Evolutionary conservation across 129 eudicot genomes (phyloP).

Genomic region (Daucus carota): DNA sequence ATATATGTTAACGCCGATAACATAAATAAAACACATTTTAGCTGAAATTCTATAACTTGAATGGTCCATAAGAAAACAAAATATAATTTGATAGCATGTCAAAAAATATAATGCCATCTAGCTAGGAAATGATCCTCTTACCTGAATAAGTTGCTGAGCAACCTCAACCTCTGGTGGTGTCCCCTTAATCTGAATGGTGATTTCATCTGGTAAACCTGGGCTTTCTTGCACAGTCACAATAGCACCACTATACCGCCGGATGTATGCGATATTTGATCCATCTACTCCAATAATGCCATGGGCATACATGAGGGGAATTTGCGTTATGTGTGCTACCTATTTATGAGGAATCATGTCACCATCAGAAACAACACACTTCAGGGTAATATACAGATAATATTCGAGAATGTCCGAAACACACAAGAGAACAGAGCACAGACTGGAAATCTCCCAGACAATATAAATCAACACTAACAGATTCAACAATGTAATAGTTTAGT

Average conservation of each 20-base stretch:
- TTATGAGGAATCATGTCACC: conserved; percentile 10
- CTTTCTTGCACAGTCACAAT: conserved; percentile 59
- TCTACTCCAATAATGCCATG: conserved; percentile 77
- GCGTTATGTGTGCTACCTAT: conserved; percentile 75
- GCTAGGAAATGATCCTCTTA: too few species aligned
- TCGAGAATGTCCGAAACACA: neutral
- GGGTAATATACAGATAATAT: neutral
- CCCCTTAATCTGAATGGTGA: conserved; percentile 76
- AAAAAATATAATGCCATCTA: too few species aligned
- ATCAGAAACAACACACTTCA: neutral
- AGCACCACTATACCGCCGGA: conserved; percentile 66
- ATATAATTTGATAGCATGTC: too few species aligned
- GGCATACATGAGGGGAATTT: conserved; percentile 72
- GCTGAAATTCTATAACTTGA: too few species aligned
- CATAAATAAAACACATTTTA: too few species aligned
- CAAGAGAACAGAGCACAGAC: neutral
- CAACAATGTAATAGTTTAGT: neutral
- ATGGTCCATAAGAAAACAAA: too few species aligned
- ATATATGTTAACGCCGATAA: too few species aligned
- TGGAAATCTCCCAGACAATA: neutral
- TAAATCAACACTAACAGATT: neutral
- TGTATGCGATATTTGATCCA: conserved; percentile 71
- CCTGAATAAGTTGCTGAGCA: conserved; percentile 79
- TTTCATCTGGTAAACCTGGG: conserved; percentile 59
- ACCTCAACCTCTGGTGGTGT: conserved; percentile 52